Base-by-base conservation (phyloP, 495 filamentous ascomycete genomes). In the Bryoglossum gracile region DNA sequence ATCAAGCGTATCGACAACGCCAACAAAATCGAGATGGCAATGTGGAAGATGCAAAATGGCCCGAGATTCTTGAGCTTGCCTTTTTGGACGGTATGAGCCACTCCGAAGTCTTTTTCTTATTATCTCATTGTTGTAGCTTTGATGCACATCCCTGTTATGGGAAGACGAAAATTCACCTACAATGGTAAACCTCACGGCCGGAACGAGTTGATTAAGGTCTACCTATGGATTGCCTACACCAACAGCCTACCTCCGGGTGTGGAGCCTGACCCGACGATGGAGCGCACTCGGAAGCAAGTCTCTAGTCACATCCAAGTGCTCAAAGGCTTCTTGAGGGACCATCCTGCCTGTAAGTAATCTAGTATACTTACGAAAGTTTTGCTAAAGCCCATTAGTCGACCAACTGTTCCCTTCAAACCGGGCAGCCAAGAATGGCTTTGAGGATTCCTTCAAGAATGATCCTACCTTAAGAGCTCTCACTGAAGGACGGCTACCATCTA, bases 241-340 rank as follows among this genome's bases (percentile, higher is more conserved):
- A 61, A 55, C 18, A 68, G 33, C 58, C 57, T 71, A 34, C 50
- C 62, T 13, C 64, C 66, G 8, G 66, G 62, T 8, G 42, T 43
- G 10, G 46, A 50, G 17, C 63, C 66, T 3, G 64, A 68, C 46
- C 35, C 40, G 13, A 47, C 82, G 28, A 81, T 76, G 56, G 58
- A 62, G 25, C 77, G 89, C 48, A 71, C 63, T 32, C 73, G 92
- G 44, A 98, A 98, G 65, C 87, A 94, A 63, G 86, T 98, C 8
- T 96, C 91, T 0, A 96, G 90, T 56, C 92, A 98, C 64, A 86
- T 97, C 50, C 92, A 98, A 69, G 91, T 96, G n/a, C 67, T 98
- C 36, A 95, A 94, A 68, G 80, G 79, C 10, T 86, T 89, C 58
- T 71, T 91, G 52, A 71, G 74, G 46, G 70, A 76, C 18, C 76